Percentiles rank a stretch among this genome's conserved stretches.
phyloP scores from a whole-genome alignment of 1,139 yeast species.

The Pichia sp. region DNA sequence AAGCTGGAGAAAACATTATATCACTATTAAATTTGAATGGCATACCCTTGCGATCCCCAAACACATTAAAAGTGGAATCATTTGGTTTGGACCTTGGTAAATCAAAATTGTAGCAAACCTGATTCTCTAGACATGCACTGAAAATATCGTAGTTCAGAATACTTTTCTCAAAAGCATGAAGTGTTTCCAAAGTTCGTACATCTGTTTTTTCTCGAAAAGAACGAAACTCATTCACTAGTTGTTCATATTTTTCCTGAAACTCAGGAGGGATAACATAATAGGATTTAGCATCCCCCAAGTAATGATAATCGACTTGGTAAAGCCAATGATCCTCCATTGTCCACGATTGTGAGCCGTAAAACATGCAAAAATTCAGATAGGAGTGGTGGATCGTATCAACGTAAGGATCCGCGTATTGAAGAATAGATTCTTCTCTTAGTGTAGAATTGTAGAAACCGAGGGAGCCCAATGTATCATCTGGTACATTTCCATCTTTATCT shows the following conservation, averaged over 20 bases:
- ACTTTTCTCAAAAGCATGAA: conserved; percentile 8
- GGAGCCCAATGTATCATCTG: conserved; percentile 32
- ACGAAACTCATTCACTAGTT: conserved; percentile 29
- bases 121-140: conserved; percentile 21
- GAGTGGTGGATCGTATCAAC: conserved; percentile 32
- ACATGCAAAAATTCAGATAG: conserved; percentile 57
- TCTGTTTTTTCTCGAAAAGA: conserved; percentile 18
- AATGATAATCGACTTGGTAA: conserved; percentile 59
- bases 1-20: conserved; percentile 41
- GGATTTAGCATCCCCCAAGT: conserved; percentile 60
- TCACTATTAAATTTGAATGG: conserved; percentile 31
- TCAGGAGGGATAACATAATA: conserved; percentile 80
- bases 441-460: conserved; percentile 74
- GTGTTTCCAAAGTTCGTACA: conserved; percentile 3
- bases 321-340: conserved; percentile 68
- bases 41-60: conserved; percentile 5
- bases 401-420: conserved; percentile 28
- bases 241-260: conserved; percentile 57
- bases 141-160: conserved; percentile 16
- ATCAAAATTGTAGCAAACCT: conserved; percentile 14
- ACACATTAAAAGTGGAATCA: conserved; percentile 15
- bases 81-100: conserved; percentile 15
- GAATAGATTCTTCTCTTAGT: conserved; percentile 43
- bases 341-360: conserved; percentile 70
- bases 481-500: conserved; percentile 5